Evolutionary conservation across 2,329 filamentous ascomycete species (phyloP).

Genomic region (Pseudovirgaria hyperparasitica): DNA sequence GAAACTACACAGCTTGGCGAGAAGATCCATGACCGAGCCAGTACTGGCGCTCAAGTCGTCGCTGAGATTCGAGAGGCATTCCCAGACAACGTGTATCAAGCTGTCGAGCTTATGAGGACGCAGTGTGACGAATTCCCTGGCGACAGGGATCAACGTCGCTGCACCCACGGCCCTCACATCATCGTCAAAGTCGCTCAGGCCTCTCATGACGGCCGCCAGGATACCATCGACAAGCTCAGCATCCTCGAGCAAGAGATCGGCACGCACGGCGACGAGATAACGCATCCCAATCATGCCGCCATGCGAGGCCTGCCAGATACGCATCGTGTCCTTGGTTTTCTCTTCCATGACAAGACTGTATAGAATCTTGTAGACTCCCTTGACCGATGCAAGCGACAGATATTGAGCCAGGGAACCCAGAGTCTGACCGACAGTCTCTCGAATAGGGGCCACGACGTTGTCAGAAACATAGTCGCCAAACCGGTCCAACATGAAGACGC

Average conservation of each 20-base stretch:
- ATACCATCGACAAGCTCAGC: conserved; percentile 83
- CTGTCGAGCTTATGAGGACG: conserved; percentile 64
- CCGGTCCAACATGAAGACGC: conserved; percentile 91
- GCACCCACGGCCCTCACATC: conserved; percentile 95
- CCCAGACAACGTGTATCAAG: conserved; percentile 92
- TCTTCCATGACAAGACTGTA: conserved; percentile 87
- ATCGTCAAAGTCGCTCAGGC: conserved; percentile 79
- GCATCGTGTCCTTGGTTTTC: conserved; percentile 58
- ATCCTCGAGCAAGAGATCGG: conserved; percentile 78
- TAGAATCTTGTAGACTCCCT: conserved; percentile 72
- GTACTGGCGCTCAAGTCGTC: conserved; percentile 96
- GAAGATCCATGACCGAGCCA: conserved; percentile 93
- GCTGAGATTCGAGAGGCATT: conserved; percentile 89
- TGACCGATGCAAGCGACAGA: conserved; percentile 64
- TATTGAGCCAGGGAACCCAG: conserved; percentile 81
- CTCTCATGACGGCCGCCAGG: conserved; percentile 86
- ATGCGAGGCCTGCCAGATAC: conserved; percentile 90
- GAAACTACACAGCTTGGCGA: conserved; percentile 92
- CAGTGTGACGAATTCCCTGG: conserved; percentile 82
- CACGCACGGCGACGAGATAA: conserved; percentile 89
- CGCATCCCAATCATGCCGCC: conserved; percentile 95
- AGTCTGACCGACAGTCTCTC: conserved; percentile 90
- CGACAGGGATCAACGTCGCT: conserved; percentile 92
- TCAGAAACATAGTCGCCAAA: conserved; percentile 98
- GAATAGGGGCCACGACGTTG: conserved; percentile 88